Evolutionary conservation across 1,284 basidiomycete species (phyloP).

Genomic region (Phaffia rhodozyma): DNA sequence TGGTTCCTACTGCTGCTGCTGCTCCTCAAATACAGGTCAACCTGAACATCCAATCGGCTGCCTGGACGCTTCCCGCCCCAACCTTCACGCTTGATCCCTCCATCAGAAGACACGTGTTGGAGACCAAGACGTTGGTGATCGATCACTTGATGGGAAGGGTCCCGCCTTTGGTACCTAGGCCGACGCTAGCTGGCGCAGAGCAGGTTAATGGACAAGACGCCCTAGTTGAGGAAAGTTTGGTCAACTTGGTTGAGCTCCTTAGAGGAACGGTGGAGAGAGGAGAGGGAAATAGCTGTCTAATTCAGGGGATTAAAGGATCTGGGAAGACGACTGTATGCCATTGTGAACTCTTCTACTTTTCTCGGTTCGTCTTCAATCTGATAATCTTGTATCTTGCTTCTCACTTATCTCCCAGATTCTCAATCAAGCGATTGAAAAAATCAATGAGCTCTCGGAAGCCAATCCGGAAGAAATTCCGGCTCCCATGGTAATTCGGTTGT

Average conservation of each 20-base stretch:
- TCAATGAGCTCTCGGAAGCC: constrained; percentile 22
- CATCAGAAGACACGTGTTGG: not conserved
- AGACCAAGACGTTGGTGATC: constrained; percentile 12
- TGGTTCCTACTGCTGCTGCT: not conserved
- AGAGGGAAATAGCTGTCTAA: constrained; percentile 79
- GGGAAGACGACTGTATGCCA: constrained; percentile 65
- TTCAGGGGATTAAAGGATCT: constrained; percentile 68
- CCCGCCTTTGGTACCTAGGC: not conserved
- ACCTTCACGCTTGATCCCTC: not conserved
- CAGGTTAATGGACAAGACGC: not conserved
- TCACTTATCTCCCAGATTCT: constrained; percentile 1
- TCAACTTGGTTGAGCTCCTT: constrained; percentile 47
- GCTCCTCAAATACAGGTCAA: constrained; percentile 5
- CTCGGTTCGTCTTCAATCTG: not conserved
- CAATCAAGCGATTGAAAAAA: constrained; percentile 25
- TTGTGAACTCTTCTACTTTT: not conserved
- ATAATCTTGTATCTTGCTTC: not conserved
- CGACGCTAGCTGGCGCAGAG: constrained; percentile 2
- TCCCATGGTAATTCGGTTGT: constrained; percentile 65
- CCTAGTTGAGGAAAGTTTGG: constrained; percentile 15
- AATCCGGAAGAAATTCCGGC: constrained; percentile 29
- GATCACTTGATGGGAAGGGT: constrained; percentile 8
- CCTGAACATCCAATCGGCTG: not conserved
- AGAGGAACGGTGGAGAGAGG: constrained; percentile 59
- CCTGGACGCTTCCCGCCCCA: not conserved